Base-by-base conservation (phyloP, 1,284 basidiomycete genomes). In the Ganoderma sinense region DNA sequence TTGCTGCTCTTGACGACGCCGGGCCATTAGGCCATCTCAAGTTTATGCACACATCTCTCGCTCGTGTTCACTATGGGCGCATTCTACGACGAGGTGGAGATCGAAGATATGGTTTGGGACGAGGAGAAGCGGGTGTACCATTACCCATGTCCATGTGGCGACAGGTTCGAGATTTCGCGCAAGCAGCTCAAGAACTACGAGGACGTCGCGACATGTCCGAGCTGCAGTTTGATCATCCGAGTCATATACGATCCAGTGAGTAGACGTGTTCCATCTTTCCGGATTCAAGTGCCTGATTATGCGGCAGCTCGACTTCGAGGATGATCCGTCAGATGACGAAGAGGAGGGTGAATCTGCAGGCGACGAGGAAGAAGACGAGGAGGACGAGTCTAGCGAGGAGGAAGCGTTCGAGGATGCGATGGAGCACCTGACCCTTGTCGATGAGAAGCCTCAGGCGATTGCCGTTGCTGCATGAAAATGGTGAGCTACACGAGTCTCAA, bases 91-190 rank as follows among this genome's bases (percentile, higher is more conserved):
- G 94, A 96, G 80, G 91, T 98, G 41, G 96, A 98, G 81, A 98
- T 98, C 65, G 97, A 98, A 80, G 97, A 98, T 78, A 97, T 98
- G 90, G 89, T 86, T 18, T 98, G 95, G 95, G 96, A 98, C 78
- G 89, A 89, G 23, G 88, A 85, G 66, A 95, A 94, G 76, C 82
- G 88, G 62, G 92, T 97, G 8, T 98, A 91, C 77, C 97, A 99
- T 84, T 98, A 97, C 81, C 98, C 98, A 1, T 99, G 97, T 79
- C 97, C 97, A 1, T 99, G 98, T 79, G 97, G 97, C 31, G 98
- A 99, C 84, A 91, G 97, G 51, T 99, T 99, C 83, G 98, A 99
- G 81, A 99, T 99, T 76, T 93, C 95, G 23, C 89, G 92, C 74
- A 84, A 85, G 76, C 97, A 99, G 82, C 90, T 99, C 13, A 88